Evolutionary conservation across 208 protist species (phyloP).

Genomic region (Trypanosoma cruzi): DNA sequence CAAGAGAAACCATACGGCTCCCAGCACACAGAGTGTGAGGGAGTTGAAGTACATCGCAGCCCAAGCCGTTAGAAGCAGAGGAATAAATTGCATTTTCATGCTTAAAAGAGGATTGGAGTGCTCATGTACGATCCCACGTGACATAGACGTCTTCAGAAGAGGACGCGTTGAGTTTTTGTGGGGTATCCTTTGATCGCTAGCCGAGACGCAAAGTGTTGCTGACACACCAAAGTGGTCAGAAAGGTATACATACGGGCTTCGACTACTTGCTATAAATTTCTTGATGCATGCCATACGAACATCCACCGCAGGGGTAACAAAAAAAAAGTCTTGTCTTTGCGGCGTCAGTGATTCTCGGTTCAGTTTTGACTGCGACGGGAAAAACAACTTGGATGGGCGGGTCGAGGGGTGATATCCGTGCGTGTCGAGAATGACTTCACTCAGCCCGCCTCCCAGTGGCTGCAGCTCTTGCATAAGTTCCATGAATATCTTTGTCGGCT

Average conservation of each 20-base stretch:
- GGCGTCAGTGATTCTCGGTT: constrained; percentile 53
- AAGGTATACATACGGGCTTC: constrained; percentile 85
- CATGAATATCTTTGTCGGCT: constrained; percentile 54
- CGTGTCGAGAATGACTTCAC: constrained; percentile 67
- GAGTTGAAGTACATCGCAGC: constrained; percentile 47
- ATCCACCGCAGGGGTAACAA: constrained; percentile 51
- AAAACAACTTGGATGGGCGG: constrained; percentile 77
- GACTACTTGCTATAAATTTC: constrained; percentile 81
- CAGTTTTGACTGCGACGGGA: constrained; percentile 82
- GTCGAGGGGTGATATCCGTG: constrained; percentile 64
- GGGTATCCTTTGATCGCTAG: background rate
- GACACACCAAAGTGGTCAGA: constrained; percentile 90
- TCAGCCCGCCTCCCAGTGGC: constrained; percentile 45
- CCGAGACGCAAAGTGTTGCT: constrained; percentile 28
- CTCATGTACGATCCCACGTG: constrained; percentile 70
- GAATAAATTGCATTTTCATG: constrained; percentile 44
- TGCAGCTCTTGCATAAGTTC: constrained; percentile 73
- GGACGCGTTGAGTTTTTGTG: constrained; percentile 8
- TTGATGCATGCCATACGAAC: constrained; percentile 45
- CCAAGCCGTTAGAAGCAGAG: constrained; percentile 37
- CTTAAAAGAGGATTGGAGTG: constrained; percentile 67
- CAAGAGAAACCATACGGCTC: constrained; percentile 32
- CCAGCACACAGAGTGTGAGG: constrained; percentile 36
- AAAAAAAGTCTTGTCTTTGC: constrained; percentile 89
- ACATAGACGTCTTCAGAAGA: constrained; percentile 41